Evolutionary conservation across 495 filamentous ascomycete genomes (phyloP), one percentile per base, ranked within the genome.

Genomic region (Lasiosphaeria miniovina): DNA sequence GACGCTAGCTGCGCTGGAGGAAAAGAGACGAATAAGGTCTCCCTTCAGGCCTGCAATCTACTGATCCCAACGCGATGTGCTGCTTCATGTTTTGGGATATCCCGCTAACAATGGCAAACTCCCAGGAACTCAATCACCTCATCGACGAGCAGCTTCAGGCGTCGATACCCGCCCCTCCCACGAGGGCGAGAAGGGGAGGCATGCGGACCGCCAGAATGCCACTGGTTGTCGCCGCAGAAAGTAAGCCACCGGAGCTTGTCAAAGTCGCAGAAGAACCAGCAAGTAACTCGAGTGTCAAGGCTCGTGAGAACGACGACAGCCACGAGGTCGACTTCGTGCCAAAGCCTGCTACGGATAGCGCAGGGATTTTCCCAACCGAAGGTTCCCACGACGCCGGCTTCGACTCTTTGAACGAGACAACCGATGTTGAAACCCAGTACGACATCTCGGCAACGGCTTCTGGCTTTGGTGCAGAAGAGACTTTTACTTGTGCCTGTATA

Each of bases 111-210:
- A 15, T 34, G 24, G 12, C 10, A 14, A 38, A 34, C 9, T 9
- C 36, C 8, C 38, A 75, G 73, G 71, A 75, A 49, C 58, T 75
- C 17, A 75, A 75, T 45, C 68, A 61, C 4, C 64, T 66, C 33
- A 69, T 75, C 34, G 73, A 74, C 38, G 73, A 73, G 15, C 63
- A 72, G 53, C 58, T 75, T 4, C 58, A 68, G 59, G 61, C 60
- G 24, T 54, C 71, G 0, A 8, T 71, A 31, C 63, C 65, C 0
- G 17, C 61, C 9, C 10, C 51, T 1, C 65, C 64, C 6, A 53
- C 48, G 0, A 61, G 70, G 12, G 43, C 57, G 31, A 55, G 62
- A 38, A 62, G 61, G 51, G 43, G 59, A 43, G 49, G 55, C 11
- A 61, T 35, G 3, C 49, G 55, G 41, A 56, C 55, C 11, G 60